Evolutionary conservation across 306 rosid genomes (phyloP), one percentile per base, ranked within the genome.

Genomic region (Begonia peltatifolia): DNA sequence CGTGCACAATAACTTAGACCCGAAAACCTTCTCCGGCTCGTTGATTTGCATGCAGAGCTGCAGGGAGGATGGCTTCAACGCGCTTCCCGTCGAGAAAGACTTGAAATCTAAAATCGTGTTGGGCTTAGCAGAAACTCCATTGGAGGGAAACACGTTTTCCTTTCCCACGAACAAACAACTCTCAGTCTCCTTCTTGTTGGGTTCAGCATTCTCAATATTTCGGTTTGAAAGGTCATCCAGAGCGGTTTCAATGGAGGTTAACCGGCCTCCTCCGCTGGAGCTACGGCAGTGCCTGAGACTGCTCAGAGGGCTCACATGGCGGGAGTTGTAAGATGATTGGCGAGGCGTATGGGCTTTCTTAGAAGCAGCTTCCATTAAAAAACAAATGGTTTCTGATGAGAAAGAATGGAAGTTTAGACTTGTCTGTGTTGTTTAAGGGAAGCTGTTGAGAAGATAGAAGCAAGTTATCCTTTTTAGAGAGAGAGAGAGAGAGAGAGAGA

Each of bases 21-120:
- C 73, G 51, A 74, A 83, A 54, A 44, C 59, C 68, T 68, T 74
- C 0, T 72, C 80, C 1, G 79, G 80, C 53, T 84, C 84, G 42
- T 71, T 79, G 65, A 76, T 67, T 54, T 82, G 84, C 95, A 89
- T 82, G 59, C 94, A 89, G 10, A 78, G 68, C 65, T 85, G 85
- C 50, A 85, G 84, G 10, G 94, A 85, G 1, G 86, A 57, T 0
- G 94, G 82, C 64, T 80, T 89, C 55, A 82, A 18, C 42, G 69
- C 75, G 63, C 77, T 73, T 50, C 69, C 80, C 2, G 75, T 53
- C 49, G 94, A 87, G 20, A 78, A 55, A 43, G 89, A 80, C 72
- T 70, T 80, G 17, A 83, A 58, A 58, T 73, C 68, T 30, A 63
- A 36, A 46, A 56, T 68, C 17, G 58, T 59, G 50, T 50, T 67